Evolutionary conservation across 2,329 filamentous ascomycete species (phyloP).

Genomic region (Aureobasidium sp.): DNA sequence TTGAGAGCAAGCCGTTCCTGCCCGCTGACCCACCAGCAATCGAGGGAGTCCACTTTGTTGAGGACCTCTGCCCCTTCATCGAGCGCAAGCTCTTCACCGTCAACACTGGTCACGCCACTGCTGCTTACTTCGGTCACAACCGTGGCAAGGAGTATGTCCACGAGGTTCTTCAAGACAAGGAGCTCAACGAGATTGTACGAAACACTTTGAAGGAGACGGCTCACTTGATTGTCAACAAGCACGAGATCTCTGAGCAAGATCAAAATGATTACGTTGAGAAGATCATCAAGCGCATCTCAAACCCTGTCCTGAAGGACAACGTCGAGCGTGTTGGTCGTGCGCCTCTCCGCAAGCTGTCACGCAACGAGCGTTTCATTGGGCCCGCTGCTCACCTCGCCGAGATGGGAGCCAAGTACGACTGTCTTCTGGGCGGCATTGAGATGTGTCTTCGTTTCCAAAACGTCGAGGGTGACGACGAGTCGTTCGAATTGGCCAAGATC

Average conservation of each 20-base stretch:
- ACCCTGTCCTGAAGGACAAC: slow-evolving; percentile 84
- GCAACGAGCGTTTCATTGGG: slow-evolving; percentile 93
- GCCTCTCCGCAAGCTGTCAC: slow-evolving; percentile 84
- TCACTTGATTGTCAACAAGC: slow-evolving; percentile 77
- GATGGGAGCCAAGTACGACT: slow-evolving; percentile 63
- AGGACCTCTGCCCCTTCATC: slow-evolving; percentile 87
- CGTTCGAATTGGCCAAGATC: slow-evolving; percentile 74
- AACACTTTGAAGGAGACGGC: slow-evolving; percentile 80
- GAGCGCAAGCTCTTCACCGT: slow-evolving; percentile 99
- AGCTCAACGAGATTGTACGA: slow-evolving; percentile 73
- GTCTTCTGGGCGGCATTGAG: slow-evolving; percentile 75
- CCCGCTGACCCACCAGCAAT: slow-evolving; percentile 65
- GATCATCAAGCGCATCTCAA: slow-evolving; percentile 88
- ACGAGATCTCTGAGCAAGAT: slow-evolving; percentile 65
- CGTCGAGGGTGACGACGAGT: slow-evolving; percentile 86
- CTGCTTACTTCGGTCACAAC: slow-evolving; percentile 90
- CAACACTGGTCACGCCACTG: slow-evolving; percentile 95
- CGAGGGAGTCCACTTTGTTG: slow-evolving; percentile 86
- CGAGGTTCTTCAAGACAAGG: slow-evolving; percentile 74
- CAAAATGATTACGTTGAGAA: slow-evolving; percentile 84
- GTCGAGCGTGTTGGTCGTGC: slow-evolving; percentile 94
- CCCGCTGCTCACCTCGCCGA: slow-evolving; percentile 86
- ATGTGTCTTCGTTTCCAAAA: slow-evolving; percentile 95
- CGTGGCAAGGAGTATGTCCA: slow-evolving; percentile 80
- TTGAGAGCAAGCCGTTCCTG: slow-evolving; percentile 79